phyloP scores from a whole-genome alignment of 2,329 filamentous ascomycete species.

The Emergomyces africanus region DNA sequence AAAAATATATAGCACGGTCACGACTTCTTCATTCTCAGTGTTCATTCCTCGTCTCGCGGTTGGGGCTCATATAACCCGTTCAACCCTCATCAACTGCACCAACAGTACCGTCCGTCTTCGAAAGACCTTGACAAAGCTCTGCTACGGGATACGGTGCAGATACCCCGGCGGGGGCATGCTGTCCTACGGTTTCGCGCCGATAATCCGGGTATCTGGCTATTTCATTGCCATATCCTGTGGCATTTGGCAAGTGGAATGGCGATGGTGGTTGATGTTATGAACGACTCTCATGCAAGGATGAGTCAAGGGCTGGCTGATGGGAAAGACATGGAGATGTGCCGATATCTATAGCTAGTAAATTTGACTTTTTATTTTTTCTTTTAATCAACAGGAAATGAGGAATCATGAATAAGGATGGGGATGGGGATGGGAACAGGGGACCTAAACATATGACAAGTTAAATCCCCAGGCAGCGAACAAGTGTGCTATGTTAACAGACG shows the following conservation, averaged over 20 bases:
- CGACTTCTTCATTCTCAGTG: conserved; percentile 22
- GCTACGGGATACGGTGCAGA: conserved; percentile 11
- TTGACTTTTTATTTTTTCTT: neutral
- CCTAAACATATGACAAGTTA: neutral
- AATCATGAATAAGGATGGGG: neutral
- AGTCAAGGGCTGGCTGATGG: neutral
- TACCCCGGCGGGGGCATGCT: conserved; percentile 35
- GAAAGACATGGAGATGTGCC: neutral
- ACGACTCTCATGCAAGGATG: neutral
- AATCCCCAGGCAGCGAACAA: neutral
- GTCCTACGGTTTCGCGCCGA: conserved; percentile 39
- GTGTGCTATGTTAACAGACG: too few relatives aligned
- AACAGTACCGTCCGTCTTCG: conserved; percentile 1
- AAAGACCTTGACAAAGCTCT: conserved; percentile 7
- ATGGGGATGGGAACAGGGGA: neutral
- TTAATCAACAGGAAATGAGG: neutral
- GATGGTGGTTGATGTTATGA: conserved; percentile 26
- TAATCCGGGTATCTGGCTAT: conserved; percentile 43
- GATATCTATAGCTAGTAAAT: neutral
- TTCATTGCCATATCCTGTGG: conserved; percentile 51
- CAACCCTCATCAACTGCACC: conserved; percentile 1
- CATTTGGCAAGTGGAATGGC: conserved; percentile 37
- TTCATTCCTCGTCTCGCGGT: conserved; percentile 19
- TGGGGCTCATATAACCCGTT: conserved; percentile 30
- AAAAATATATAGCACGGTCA: conserved; percentile 21